These are phyloP conservation scores for Sugiyamaella paludigena DNA, from an alignment of 1,139 yeast genomes.

Conservation along the genomic window DNA sequence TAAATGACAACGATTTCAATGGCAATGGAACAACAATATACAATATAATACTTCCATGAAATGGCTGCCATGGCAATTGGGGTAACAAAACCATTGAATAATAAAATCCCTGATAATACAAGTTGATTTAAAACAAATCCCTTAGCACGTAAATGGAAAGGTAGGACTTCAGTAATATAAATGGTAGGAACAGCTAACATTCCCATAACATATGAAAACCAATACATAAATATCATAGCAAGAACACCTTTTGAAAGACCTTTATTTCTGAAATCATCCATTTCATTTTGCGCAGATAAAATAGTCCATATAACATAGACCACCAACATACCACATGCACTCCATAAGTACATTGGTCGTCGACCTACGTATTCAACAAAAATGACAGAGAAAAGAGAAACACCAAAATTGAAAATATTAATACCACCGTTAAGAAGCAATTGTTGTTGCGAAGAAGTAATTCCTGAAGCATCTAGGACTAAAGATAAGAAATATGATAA, in stretches of 20 bases:
- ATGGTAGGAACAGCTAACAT: constrained; percentile 26
- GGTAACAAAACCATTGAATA: constrained; percentile 49
- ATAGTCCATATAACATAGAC: constrained; percentile 15
- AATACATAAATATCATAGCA: constrained; percentile 26
- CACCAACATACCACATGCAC: constrained; percentile 11
- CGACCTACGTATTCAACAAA: constrained; percentile 22
- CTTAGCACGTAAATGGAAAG: constrained; percentile 40
- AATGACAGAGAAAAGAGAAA: constrained; percentile 20
- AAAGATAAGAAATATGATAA: constrained; percentile 22
- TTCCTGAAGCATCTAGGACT: constrained; percentile 22
- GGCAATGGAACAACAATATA: constrained; percentile 37
- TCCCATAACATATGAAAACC: constrained; percentile 18
- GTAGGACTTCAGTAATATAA: constrained; percentile 41
- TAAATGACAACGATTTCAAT: constrained; percentile 35
- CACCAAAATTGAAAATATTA: constrained; percentile 14
- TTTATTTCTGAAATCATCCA: constrained; percentile 9
- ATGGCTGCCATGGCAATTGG: constrained; percentile 59
- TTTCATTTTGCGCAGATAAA: constrained; percentile 21
- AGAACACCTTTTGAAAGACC: constrained; percentile 22
- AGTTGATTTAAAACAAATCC: constrained; percentile 33
- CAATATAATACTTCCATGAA: constrained; percentile 38
- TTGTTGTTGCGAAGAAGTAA: constrained; percentile 18
- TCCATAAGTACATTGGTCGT: constrained; percentile 16
- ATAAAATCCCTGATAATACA: constrained; percentile 20
- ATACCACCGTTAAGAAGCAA: constrained; percentile 20